Evolutionary conservation across 805 yeast genomes (phyloP).

Genomic region (Sugiyamaella smithiae): DNA sequence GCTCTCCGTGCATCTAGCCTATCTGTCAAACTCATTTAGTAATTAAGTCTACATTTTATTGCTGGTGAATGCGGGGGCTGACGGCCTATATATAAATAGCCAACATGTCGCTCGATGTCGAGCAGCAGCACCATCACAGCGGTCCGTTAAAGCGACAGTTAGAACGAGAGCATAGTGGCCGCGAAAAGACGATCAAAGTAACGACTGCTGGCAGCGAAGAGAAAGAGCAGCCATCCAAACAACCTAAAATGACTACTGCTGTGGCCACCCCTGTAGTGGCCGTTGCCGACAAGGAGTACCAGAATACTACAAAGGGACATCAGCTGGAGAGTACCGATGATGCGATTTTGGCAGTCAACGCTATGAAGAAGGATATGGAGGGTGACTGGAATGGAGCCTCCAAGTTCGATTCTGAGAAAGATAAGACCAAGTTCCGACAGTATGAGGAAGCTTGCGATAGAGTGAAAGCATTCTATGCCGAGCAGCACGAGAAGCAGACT

Average conservation of each 20-base stretch:
- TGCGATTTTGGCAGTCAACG: constrained; percentile 22
- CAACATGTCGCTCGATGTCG: constrained; percentile 5
- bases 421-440: constrained; percentile 51
- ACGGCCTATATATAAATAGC: neutral
- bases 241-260: neutral
- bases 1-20: neutral
- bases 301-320: constrained; percentile 15
- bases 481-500: constrained; percentile 67
- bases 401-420: constrained; percentile 27
- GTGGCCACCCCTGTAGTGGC: neutral
- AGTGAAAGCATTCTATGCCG: constrained; percentile 62
- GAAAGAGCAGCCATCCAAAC: neutral
- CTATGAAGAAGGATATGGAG: constrained; percentile 11
- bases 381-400: constrained; percentile 22
- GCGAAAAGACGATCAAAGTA: too few species aligned
- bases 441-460: constrained; percentile 67
- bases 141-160: too few species aligned
- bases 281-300: constrained; percentile 4
- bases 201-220: too few species aligned
- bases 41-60: too few species aligned
- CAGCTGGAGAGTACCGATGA: constrained; percentile 24
- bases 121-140: neutral
- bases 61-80: too few species aligned
- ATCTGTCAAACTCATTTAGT: too few species aligned
- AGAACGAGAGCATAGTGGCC: too few species aligned